Conservation (phyloP, 257 asterid genomes). For the Primulina eburnea region DNA sequence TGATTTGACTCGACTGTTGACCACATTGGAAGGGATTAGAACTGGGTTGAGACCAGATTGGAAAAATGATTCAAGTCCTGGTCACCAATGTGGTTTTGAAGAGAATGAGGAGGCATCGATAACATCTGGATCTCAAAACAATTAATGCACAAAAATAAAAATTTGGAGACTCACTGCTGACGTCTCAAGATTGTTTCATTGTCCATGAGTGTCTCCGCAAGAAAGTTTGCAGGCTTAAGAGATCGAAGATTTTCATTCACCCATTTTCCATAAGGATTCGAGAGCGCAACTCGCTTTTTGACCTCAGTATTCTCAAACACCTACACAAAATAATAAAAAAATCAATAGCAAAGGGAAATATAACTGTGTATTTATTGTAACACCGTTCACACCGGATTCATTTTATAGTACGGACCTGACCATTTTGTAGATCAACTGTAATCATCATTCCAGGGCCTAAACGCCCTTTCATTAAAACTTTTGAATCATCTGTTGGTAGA, state of each 20-base stretch:
- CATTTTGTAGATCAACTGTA: slow-evolving; percentile 74
- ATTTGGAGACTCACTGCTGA: slow-evolving; percentile 72
- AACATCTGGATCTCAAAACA: slow-evolving; percentile 13
- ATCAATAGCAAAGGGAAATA: slow-evolving; percentile 6
- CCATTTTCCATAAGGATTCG: slow-evolving; percentile 91
- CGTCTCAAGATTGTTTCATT: slow-evolving; percentile 76
- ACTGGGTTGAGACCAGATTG: no score
- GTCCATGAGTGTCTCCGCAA: slow-evolving; percentile 68
- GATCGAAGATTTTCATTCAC: slow-evolving; percentile 76
- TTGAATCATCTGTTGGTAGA: slow-evolving; percentile 85
- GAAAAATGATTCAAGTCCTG: not conserved
- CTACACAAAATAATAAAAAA: slow-evolving; percentile 32
- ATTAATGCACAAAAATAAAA: slow-evolving; percentile 19
- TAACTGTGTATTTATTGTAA: not conserved
- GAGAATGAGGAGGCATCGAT: not conserved
- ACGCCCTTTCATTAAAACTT: slow-evolving; percentile 94
- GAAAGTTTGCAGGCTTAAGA: slow-evolving; percentile 62
- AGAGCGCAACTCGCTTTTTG: slow-evolving; percentile 77
- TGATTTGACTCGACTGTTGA: no score
- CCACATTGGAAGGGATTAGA: no score
- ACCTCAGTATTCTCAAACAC: slow-evolving; percentile 96
- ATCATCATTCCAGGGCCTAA: slow-evolving; percentile 99
- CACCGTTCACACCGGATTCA: slow-evolving; percentile 11
- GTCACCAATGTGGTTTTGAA: not conserved
- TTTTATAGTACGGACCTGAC: slow-evolving; percentile 66